Percentiles rank a stretch among this genome's conserved stretches.
Evolutionary conservation across 768 basidiomycete genomes (phyloP).

Genomic region (Scleroderma citrinum): DNA sequence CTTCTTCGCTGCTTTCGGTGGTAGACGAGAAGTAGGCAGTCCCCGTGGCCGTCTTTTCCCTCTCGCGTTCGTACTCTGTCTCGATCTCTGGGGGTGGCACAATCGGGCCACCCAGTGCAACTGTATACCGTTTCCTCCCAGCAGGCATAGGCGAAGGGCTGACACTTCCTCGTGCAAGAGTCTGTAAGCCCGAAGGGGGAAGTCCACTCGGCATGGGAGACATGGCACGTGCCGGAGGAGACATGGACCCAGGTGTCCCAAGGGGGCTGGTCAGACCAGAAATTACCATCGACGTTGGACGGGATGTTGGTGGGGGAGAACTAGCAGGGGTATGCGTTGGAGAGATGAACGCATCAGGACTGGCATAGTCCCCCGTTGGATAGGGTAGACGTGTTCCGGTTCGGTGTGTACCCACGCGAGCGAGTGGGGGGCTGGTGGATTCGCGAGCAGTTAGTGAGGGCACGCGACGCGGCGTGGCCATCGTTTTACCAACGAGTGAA

Average conservation of each 20-base stretch:
- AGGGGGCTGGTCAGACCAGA: constrained; percentile 33
- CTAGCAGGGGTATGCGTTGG: constrained; percentile 35
- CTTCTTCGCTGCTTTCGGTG: constrained; percentile 31
- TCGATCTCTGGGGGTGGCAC: constrained; percentile 31
- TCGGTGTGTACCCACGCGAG: constrained; percentile 35
- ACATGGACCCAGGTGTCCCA: constrained; percentile 15
- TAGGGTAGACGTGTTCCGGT: constrained; percentile 58
- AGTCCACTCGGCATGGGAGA: constrained; percentile 28
- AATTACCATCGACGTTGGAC: constrained; percentile 40
- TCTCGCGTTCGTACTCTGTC: constrained; percentile 26
- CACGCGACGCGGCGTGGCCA: constrained; percentile 26
- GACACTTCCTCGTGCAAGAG: constrained; percentile 47
- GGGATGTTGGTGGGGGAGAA: constrained; percentile 38
- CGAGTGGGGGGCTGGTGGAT: constrained; percentile 59
- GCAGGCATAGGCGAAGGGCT: constrained; percentile 59
- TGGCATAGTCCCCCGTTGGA: constrained; percentile 78
- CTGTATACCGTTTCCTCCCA: constrained; percentile 72
- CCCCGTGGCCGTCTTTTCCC: constrained; percentile 25
- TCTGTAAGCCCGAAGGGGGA: constrained; percentile 37
- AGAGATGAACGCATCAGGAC: constrained; percentile 41
- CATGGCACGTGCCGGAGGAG: constrained; percentile 17
- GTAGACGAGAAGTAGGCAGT: constrained; percentile 41
- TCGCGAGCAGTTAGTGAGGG: constrained; percentile 46
- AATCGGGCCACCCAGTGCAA: constrained; percentile 74
- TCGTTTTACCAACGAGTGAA: constrained; percentile 8